These are phyloP conservation scores for Eutrema salsugineum DNA, from an alignment of 441 rosid species.

Conservation along the genomic window DNA sequence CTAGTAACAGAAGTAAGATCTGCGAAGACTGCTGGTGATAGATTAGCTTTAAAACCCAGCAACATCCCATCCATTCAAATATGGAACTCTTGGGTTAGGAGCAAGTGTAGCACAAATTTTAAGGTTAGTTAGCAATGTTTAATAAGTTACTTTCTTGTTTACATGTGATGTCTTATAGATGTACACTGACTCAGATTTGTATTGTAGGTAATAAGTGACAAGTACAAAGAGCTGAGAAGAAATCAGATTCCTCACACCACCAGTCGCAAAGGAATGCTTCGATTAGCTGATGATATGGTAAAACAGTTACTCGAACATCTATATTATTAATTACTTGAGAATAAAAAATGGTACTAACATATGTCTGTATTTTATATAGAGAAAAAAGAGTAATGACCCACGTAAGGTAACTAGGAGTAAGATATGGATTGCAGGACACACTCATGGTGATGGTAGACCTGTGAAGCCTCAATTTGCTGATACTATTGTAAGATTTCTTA, in stretches of 20 bases:
- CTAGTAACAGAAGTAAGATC: neutral
- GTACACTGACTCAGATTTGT: neutral
- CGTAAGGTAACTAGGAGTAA: no score
- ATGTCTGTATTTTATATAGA: no score
- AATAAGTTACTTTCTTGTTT: neutral
- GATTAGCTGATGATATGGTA: neutral
- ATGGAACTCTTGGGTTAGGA: neutral
- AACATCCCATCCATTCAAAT: neutral
- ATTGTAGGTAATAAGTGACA: neutral
- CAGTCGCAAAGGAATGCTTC: neutral
- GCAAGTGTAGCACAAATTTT: neutral
- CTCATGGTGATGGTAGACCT: no score
- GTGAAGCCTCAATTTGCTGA: no score
- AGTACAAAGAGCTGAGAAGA: neutral
- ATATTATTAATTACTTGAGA: no score
- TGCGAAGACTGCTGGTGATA: neutral
- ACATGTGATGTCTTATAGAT: neutral
- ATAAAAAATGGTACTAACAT: no score
- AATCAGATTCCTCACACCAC: neutral
- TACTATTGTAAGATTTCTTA: no score
- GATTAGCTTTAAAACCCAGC: neutral
- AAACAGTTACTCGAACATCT: no score
- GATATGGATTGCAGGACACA: no score
- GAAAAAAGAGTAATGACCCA: no score
- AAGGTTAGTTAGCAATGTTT: neutral